These are phyloP conservation scores for Umbelopsis sp. DNA, from an alignment of 192 early-diverging fungal genomes.

Conservation along the genomic window DNA sequence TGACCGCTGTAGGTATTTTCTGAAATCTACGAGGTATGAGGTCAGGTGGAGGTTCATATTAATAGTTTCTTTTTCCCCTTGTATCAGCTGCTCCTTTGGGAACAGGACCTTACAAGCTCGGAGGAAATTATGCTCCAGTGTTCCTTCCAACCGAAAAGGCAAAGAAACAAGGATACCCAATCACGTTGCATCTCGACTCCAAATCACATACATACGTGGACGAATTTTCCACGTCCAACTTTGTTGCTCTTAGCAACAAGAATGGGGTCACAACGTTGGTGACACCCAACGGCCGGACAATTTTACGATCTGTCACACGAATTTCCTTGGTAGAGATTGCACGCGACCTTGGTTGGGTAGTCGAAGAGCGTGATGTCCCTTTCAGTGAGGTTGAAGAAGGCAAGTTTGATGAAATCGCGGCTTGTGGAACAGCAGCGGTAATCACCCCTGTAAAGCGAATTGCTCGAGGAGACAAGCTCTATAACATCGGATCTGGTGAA, in stretches of 20 bases:
- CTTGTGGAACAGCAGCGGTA: slow-evolving; percentile 76
- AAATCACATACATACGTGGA: slow-evolving; percentile 65
- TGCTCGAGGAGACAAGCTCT: slow-evolving; percentile 50
- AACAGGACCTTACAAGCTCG: slow-evolving; percentile 67
- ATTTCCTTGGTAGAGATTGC: slow-evolving; percentile 64
- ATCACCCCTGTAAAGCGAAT: slow-evolving; percentile 73
- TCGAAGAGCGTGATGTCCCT: slow-evolving; percentile 54
- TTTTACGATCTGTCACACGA: slow-evolving; percentile 72
- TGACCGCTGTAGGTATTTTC: slow-evolving; percentile 58
- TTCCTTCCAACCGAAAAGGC: slow-evolving; percentile 59
- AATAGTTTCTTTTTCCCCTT: too few relatives aligned
- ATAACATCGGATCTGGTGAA: slow-evolving; percentile 44
- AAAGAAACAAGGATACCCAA: slow-evolving; percentile 65
- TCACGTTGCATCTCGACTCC: slow-evolving; percentile 74
- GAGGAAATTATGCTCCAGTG: slow-evolving; percentile 75
- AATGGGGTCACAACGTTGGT: slow-evolving; percentile 60
- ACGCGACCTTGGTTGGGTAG: slow-evolving; percentile 60
- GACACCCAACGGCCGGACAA: slow-evolving; percentile 62
- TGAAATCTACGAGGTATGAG: not conserved
- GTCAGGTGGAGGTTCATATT: not conserved
- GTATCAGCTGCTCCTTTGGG: slow-evolving; percentile 49
- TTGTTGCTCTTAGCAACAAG: slow-evolving; percentile 61
- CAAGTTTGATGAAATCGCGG: slow-evolving; percentile 67
- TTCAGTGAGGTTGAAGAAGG: slow-evolving; percentile 60
- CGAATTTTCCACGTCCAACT: slow-evolving; percentile 81